Evolutionary conservation across 805 yeast species (phyloP), one percentile per base, ranked within the genome.

Genomic region (Metschnikowia lochheadii): DNA sequence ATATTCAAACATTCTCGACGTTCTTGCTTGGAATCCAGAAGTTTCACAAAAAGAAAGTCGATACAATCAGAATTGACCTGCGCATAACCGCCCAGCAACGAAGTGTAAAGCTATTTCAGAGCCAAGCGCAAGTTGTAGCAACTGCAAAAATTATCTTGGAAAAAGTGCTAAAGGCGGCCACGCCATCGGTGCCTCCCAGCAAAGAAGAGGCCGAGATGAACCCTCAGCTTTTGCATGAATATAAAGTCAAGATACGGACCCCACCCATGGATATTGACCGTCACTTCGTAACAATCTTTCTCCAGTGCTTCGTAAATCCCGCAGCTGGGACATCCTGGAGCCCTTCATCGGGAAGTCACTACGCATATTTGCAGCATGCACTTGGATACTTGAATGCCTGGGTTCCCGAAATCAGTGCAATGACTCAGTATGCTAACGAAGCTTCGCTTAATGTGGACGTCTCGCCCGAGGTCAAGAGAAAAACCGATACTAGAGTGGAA

Each of bases 1-100:
- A 71, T 52, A 58, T 63, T 17, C 71, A 67, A 39, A 68, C 77
- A 1, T 73, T 70, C 40, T 68, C 76, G 5, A 71, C 70, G 18
- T 64, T 73, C 49, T 56, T 73, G 20, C 62, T 67, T 44, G 78
- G 78, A 1, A 44, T 66, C 23, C 66, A 63, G 41, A 57, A 56
- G 33, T 59, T 54, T 44, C 50, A 58, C 40, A 49, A 55, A 6
- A 21, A 41, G 32, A 43, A 59, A n/a, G 60, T 62, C 14, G 56
- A 57, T 3, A 32, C 18, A 14, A 48, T 67, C 8, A 45, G 40
- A 3, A 46, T 49, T 6, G 56, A 58, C 46, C 44, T 54, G 3
- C 49, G 42, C 7, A 51, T 67, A 20, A 35, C 60, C 13, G 29
- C 54, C 1, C 49, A 55, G 17, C 61, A 56, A 6, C 67, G 69